Evolutionary conservation across 805 yeast species (phyloP), one percentile per base, ranked within the genome.

Genomic region (Monosporozyma solicola): DNA sequence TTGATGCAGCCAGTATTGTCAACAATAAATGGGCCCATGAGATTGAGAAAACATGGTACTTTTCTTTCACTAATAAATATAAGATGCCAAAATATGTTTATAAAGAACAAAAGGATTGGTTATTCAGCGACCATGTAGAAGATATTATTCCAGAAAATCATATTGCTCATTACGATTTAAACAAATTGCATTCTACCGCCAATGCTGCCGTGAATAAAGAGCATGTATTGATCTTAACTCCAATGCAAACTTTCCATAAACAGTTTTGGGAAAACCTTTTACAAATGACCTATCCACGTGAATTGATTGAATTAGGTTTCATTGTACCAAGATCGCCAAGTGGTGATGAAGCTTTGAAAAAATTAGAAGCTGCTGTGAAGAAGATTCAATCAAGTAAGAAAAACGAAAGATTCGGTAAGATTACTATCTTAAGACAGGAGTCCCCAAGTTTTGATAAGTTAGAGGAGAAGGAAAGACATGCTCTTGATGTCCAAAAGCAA

Each of bases 341-440:
- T 49, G 99, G 98, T 39, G 96, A 91, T 69, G 67, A 66, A 20
- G 95, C 95, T 0, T 73, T 92, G 61, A 77, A 78, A 60, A 71
- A 76, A 58, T 75, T 94, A 60, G 96, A 90, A 67, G 69, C 72
- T 46, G 95, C 89, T 3, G 82, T 94, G 46, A 87, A 88, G 61
- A 71, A 72, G 59, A 76, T 82, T 33, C 96, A 90, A 72, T 74
- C 79, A 39, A 80, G 82, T 27, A 78, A 81, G 56, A 77, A 79
- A 55, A 79, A 77, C 57, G 73, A 78, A 59, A 80, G 89, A 65
- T 94, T 87, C 70, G 82, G 85, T 53, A 87, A 89, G 64, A 80
- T 94, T 58, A 87, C 96, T 24, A 85, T 94, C 47, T 75, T 94
- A 64, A 82, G 98, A 70, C 98, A 94, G 73, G 98, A 94, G 69